Evolutionary conservation across 163 green algal genomes (phyloP).

Genomic region (Prototheca wickerhamii): DNA sequence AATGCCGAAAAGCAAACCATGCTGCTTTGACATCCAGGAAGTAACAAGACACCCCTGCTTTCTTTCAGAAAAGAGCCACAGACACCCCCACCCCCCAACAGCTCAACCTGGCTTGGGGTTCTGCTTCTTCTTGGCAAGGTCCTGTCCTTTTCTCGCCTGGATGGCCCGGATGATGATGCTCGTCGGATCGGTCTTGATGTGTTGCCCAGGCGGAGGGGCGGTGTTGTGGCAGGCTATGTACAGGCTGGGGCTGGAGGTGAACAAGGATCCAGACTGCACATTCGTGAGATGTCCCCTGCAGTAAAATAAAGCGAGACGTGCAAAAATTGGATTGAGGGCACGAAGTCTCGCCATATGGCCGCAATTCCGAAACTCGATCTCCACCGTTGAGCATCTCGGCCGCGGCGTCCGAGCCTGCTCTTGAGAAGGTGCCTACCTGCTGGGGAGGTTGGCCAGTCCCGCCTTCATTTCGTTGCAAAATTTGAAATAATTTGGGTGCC

Average conservation of each 20-base stretch:
- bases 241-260: slow-evolving; percentile 5
- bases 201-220: slow-evolving; percentile 15
- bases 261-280: slow-evolving; percentile 21
- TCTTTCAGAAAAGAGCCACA: too few relatives aligned
- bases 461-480: too few relatives aligned
- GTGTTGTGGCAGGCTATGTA: slow-evolving; percentile 36
- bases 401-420: too few relatives aligned
- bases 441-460: slow-evolving; percentile 17
- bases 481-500: too few relatives aligned
- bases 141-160: slow-evolving; percentile 19
- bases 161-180: slow-evolving; percentile 29
- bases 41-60: neutral
- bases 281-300: slow-evolving; percentile 20
- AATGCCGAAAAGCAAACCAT: neutral
- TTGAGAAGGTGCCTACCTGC: slow-evolving; percentile 13
- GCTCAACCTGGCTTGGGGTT: neutral
- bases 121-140: slow-evolving; percentile 22
- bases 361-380: too few relatives aligned
- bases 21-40: neutral
- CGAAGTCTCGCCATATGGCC: too few relatives aligned
- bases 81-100: too few relatives aligned
- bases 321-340: neutral
- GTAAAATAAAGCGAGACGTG: neutral
- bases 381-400: too few relatives aligned
- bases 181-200: slow-evolving; percentile 28